A percentile compares a stretch with the other conserved stretches of the same genome.
phyloP scores from a whole-genome alignment of 2,329 filamentous ascomycete species.

The Colletotrichum limetticola region DNA sequence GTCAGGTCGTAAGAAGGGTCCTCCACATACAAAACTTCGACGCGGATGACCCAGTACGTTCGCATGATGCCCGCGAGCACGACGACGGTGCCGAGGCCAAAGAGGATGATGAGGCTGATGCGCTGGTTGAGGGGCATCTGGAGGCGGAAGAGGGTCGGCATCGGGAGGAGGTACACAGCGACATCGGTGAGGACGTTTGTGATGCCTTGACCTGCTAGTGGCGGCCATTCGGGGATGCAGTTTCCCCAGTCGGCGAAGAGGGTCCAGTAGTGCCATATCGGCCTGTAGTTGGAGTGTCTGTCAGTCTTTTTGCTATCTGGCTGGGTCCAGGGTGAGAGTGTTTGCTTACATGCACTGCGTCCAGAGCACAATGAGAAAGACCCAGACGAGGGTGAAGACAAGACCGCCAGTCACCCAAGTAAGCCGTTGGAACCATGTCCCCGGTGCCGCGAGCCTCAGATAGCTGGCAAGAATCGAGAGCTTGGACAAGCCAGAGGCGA shows the following conservation, averaged over 20 bases:
- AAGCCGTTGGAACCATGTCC: slow-evolving; percentile 46
- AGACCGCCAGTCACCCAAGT: slow-evolving; percentile 42
- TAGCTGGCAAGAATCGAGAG: slow-evolving; percentile 53
- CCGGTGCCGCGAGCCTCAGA: slow-evolving; percentile 47
- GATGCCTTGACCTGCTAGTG: slow-evolving; percentile 44
- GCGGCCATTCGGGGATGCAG: slow-evolving; percentile 44
- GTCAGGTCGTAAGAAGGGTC: slow-evolving; percentile 51
- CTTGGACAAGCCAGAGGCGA: slow-evolving; percentile 51
- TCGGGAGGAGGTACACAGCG: slow-evolving; percentile 49
- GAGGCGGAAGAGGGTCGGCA: slow-evolving; percentile 47
- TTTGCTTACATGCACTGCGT: slow-evolving; percentile 47
- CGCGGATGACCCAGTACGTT: slow-evolving; percentile 46
- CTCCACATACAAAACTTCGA: slow-evolving; percentile 36
- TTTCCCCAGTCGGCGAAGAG: slow-evolving; percentile 32
- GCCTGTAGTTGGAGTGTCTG: slow-evolving; percentile 8
- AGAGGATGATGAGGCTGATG: slow-evolving; percentile 48
- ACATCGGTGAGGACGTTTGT: slow-evolving; percentile 47
- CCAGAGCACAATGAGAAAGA: slow-evolving; percentile 49
- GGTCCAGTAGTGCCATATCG: slow-evolving; percentile 44
- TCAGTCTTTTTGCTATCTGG: background rate
- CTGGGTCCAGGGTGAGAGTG: background rate
- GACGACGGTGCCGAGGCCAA: slow-evolving; percentile 50
- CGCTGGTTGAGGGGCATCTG: slow-evolving; percentile 47
- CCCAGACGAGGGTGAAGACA: slow-evolving; percentile 42
- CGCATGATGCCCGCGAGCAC: slow-evolving; percentile 49